A percentile compares a stretch with the other conserved stretches of the same genome.
Evolutionary conservation across 2,329 filamentous ascomycete species (phyloP).

Genomic region (Stemphylium beticola): DNA sequence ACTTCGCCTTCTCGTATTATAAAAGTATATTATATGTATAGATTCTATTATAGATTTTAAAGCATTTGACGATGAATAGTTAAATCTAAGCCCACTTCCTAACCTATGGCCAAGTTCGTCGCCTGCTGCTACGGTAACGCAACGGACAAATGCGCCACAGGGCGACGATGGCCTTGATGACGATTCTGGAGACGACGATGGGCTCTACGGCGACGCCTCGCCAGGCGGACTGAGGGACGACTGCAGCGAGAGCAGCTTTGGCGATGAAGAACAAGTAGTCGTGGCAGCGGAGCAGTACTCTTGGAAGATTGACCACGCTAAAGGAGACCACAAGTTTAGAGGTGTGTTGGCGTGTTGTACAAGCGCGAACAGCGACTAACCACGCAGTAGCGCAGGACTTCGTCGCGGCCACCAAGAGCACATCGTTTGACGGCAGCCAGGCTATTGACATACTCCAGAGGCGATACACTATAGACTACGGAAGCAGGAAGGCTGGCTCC

Average conservation of each 20-base stretch:
- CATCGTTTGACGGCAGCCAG: too few species aligned
- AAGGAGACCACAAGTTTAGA: not conserved
- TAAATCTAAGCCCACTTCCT: not conserved
- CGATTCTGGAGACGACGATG: not conserved
- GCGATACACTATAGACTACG: conserved; percentile 5
- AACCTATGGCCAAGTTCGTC: not conserved
- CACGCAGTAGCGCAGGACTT: too few species aligned
- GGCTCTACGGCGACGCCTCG: not conserved
- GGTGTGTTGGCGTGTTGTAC: too few species aligned
- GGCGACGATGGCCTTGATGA: not conserved
- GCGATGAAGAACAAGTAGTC: conserved; percentile 8
- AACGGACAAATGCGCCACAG: too few species aligned
- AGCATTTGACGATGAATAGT: too few species aligned
- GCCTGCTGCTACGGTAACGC: too few species aligned
- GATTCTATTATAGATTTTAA: too few species aligned
- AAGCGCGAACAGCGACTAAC: too few species aligned
- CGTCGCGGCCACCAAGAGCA: too few species aligned
- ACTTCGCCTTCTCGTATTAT: too few species aligned
- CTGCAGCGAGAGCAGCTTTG: conserved; percentile 7
- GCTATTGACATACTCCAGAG: not conserved
- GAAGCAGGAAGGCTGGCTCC: conserved; percentile 1
- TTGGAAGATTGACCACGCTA: conserved; percentile 13
- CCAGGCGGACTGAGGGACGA: not conserved
- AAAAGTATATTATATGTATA: too few species aligned
- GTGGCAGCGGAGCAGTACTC: conserved; percentile 8